Evolutionary conservation across 1,139 yeast species (phyloP).

Genomic region (Zygotorulaspora mrakii): DNA sequence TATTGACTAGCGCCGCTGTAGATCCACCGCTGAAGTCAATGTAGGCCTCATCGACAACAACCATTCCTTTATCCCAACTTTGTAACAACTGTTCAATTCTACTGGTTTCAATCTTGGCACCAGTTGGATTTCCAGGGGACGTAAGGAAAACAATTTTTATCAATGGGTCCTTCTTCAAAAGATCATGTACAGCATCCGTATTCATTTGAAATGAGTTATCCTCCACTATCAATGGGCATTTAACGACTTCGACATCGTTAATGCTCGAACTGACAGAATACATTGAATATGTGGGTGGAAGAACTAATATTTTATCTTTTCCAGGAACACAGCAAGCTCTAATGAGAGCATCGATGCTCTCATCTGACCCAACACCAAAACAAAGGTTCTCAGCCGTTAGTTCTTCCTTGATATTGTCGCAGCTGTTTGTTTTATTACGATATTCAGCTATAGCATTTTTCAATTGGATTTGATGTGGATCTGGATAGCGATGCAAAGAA

Average conservation of each 20-base stretch:
- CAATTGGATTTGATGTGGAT: slow-evolving; percentile 86
- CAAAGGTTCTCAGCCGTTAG: slow-evolving; percentile 69
- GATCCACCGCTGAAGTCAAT: slow-evolving; percentile 84
- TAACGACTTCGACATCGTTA: slow-evolving; percentile 75
- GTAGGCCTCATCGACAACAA: slow-evolving; percentile 93
- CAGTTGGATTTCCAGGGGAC: slow-evolving; percentile 99
- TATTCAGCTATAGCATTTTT: slow-evolving; percentile 68
- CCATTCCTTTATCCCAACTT: slow-evolving; percentile 65
- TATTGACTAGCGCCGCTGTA: slow-evolving; percentile 72
- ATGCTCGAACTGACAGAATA: slow-evolving; percentile 85
- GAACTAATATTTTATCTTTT: slow-evolving; percentile 70
- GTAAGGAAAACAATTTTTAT: slow-evolving; percentile 80
- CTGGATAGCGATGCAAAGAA: slow-evolving; percentile 87
- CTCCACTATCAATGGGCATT: slow-evolving; percentile 55
- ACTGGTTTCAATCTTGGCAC: slow-evolving; percentile 50
- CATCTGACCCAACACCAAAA: slow-evolving; percentile 97
- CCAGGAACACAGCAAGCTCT: slow-evolving; percentile 84
- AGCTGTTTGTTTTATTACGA: slow-evolving; percentile 53
- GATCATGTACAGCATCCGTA: slow-evolving; percentile 50
- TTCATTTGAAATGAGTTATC: slow-evolving; percentile 64
- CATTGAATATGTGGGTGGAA: slow-evolving; percentile 99
- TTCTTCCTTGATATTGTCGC: slow-evolving; percentile 26
- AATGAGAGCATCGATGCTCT: slow-evolving; percentile 83
- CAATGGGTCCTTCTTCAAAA: slow-evolving; percentile 50
- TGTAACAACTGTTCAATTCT: slow-evolving; percentile 51